Evolutionary conservation across 768 basidiomycete species (phyloP).

Genomic region (Mycena chlorophos): DNA sequence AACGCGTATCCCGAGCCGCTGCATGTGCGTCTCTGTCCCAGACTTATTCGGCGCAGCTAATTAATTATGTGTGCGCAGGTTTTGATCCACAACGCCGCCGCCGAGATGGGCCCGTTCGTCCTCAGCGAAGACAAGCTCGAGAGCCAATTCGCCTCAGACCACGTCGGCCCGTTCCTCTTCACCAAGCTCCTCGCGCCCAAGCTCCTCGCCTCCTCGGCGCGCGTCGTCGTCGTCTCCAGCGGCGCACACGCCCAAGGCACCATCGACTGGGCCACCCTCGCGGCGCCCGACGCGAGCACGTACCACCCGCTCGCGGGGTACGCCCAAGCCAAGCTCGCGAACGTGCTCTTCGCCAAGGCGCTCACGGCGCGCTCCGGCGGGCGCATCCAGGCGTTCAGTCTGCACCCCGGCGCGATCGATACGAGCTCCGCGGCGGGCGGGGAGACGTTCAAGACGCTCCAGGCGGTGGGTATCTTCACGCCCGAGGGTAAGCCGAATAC

Average conservation of each 20-base stretch:
- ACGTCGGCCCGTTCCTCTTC: background rate
- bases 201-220: background rate
- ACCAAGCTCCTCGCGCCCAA: background rate
- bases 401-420: constrained; percentile 8
- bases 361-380: constrained; percentile 3
- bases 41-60: too few species aligned
- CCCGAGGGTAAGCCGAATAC: background rate
- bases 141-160: background rate
- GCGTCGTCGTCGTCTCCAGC: background rate
- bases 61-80: background rate
- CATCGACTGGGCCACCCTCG: constrained; percentile 1
- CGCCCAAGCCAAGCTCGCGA: constrained; percentile 7
- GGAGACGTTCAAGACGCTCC: background rate
- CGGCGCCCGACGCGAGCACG: background rate
- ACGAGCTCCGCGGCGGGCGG: background rate
- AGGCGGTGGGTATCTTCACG: background rate
- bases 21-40: background rate
- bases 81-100: background rate
- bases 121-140: constrained; percentile 1
- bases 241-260: background rate
- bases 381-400: constrained; percentile 1
- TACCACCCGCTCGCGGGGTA: background rate
- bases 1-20: background rate
- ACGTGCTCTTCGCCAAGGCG: constrained; percentile 7
- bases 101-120: background rate